These are phyloP conservation scores for Mycena maculata DNA, from an alignment of 768 basidiomycete species.

Conservation along the genomic window DNA sequence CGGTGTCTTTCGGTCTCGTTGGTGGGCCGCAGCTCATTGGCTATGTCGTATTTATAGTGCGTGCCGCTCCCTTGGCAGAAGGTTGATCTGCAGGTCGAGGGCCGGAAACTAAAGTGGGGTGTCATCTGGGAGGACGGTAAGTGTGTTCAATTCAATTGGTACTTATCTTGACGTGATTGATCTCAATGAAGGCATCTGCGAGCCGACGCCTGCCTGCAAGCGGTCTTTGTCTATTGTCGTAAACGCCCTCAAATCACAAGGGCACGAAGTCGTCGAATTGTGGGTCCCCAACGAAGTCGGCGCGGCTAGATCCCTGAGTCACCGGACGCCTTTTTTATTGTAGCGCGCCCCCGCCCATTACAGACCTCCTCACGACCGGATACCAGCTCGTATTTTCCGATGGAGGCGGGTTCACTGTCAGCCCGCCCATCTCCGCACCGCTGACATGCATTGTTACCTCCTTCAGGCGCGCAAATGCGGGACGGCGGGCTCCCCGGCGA, in stretches of 20 bases:
- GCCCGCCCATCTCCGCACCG: constrained; percentile 3
- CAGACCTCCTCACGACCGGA: constrained; percentile 62
- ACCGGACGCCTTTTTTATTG: neutral
- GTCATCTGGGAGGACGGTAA: constrained; percentile 73
- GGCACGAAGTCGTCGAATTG: constrained; percentile 75
- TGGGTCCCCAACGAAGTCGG: constrained; percentile 44
- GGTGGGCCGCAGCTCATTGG: too few relatives aligned
- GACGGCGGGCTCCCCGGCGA: constrained; percentile 48
- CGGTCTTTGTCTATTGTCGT: constrained; percentile 66
- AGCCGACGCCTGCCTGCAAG: constrained; percentile 71
- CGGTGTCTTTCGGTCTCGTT: constrained; percentile 36
- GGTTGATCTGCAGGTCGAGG: constrained; percentile 59
- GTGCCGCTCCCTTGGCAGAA: constrained; percentile 62
- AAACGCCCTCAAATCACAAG: constrained; percentile 64
- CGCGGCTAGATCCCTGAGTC: constrained; percentile 7
- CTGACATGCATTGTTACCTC: constrained; percentile 16
- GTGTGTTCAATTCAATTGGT: constrained; percentile 25
- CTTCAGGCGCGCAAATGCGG: constrained; percentile 58
- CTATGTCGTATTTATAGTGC: too few relatives aligned
- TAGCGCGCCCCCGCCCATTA: constrained; percentile 58
- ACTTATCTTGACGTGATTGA: neutral
- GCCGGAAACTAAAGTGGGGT: constrained; percentile 69
- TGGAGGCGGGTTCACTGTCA: constrained; percentile 58
- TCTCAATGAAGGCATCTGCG: constrained; percentile 60
- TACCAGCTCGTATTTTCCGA: constrained; percentile 69